These are phyloP conservation scores for Penicillium sp. DNA, from an alignment of 2,329 filamentous ascomycete genomes.

Conservation along the genomic window DNA sequence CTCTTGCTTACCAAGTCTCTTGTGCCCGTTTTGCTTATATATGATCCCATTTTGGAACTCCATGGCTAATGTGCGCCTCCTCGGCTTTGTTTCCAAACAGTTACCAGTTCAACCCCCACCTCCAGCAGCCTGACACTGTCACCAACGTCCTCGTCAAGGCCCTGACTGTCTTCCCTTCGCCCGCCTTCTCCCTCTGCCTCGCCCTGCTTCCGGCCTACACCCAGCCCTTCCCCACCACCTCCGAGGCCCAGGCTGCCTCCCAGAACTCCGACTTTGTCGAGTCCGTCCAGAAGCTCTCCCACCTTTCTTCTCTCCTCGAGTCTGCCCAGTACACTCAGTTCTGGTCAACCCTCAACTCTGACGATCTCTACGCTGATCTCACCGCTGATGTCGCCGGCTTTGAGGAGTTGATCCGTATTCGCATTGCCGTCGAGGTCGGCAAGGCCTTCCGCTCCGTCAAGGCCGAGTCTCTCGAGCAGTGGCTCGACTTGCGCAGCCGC, in stretches of 20 bases:
- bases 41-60: neutral
- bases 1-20: neutral
- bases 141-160: slow-evolving; percentile 99
- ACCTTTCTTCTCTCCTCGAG: slow-evolving; percentile 80
- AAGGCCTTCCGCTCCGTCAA: slow-evolving; percentile 71
- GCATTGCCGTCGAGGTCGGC: slow-evolving; percentile 81
- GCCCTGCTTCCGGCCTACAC: slow-evolving; percentile 86
- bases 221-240: slow-evolving; percentile 55
- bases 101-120: slow-evolving; percentile 99
- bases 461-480: slow-evolving; percentile 62
- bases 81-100: slow-evolving; percentile 44
- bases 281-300: slow-evolving; percentile 80
- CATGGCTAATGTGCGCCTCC: slow-evolving; percentile 7
- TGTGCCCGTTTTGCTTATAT: neutral
- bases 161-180: slow-evolving; percentile 91
- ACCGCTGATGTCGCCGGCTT: slow-evolving; percentile 92
- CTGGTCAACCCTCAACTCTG: slow-evolving; percentile 86
- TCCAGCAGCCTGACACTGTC: slow-evolving; percentile 91
- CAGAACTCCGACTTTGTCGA: slow-evolving; percentile 60
- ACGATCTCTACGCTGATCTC: slow-evolving; percentile 92
- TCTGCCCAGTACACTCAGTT: slow-evolving; percentile 85
- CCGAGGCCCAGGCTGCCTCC: slow-evolving; percentile 36
- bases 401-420: slow-evolving; percentile 84
- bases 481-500: slow-evolving; percentile 63
- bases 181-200: slow-evolving; percentile 89